Evolutionary conservation across 2,329 filamentous ascomycete species (phyloP), one percentile per base, ranked within the genome.

Genomic region (Coleophoma cylindrospora): DNA sequence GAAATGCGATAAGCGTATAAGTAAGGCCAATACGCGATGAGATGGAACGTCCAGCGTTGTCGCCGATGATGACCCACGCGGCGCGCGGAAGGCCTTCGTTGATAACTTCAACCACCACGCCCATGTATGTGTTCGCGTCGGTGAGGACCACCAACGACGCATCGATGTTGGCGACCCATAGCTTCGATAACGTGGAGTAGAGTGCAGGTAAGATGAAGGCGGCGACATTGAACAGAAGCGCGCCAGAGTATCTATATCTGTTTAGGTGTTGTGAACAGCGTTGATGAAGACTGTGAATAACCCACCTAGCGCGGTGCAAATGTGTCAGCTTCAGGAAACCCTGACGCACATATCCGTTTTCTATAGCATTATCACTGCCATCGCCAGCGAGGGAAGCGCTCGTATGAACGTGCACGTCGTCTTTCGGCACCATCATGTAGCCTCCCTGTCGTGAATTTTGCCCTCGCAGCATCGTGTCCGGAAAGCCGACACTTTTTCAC

Each of bases 21-120:
- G 84, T 74, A 1, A 89, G 73, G 4, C 73, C 68, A 1, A 88
- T 66, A 0, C 85, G 74, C 13, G 77, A 70, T 0, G 66, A 51
- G 0, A 76, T 62, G 0, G 70, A 69, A 1, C 83, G 74, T 1
- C 76, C 80, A 0, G 77, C 66, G 27, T 74, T 75, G 64, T 89
- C 83, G 8, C 83, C 84, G 50, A 89, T 87, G 50, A 87, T 75
- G 6, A 83, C 71, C 79, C 82, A 90, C 0, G 83, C 75, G 0
- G 84, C 81, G 19, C 84, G 74, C 0, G 85, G 85, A 0, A 90
- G 76, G 0, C 86, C 85, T 62, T 90, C 86, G 55, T 89, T 89
- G 14, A 90, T 65, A 0, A 87, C 83, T 61, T 89, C 82, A 1
- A 77, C 79, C 0, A 88, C 72, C 0, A 82, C 76, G 17, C 77